phyloP scores from a whole-genome alignment of 2,329 filamentous ascomycete genomes.

The Trichoderma koningii region DNA sequence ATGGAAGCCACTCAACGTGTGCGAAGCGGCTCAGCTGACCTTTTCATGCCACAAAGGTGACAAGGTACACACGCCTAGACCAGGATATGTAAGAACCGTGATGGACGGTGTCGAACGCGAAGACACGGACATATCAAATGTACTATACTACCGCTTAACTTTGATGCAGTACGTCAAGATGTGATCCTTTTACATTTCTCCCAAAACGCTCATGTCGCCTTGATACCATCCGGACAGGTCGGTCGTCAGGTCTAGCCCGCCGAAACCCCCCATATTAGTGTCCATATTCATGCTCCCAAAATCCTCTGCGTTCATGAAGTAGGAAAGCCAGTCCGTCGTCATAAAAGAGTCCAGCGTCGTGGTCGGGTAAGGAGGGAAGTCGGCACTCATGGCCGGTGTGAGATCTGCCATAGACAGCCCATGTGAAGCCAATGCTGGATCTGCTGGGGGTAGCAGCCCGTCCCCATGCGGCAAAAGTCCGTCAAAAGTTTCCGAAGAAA shows the following conservation, averaged over 20 bases:
- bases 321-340: constrained; percentile 22
- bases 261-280: neutral
- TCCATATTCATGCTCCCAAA: constrained; percentile 20
- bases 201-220: constrained; percentile 5
- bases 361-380: constrained; percentile 16
- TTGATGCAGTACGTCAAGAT: neutral
- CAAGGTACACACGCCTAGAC: neutral
- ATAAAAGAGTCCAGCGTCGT: constrained; percentile 17
- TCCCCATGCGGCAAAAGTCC: neutral
- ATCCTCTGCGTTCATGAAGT: constrained; percentile 22
- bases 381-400: neutral
- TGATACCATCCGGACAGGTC: constrained; percentile 20
- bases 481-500: neutral
- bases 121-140: too few species aligned
- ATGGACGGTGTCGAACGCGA: too few species aligned
- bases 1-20: neutral
- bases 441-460: neutral
- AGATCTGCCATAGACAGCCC: neutral
- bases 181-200: neutral
- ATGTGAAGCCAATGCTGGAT: neutral
- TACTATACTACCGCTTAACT: too few species aligned
- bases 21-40: constrained; percentile 13
- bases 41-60: neutral
- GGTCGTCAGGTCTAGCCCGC: neutral
- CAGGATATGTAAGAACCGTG: neutral